Base-by-base conservation (phyloP, 2,329 filamentous ascomycete species). In the Scorias spongiosa region DNA sequence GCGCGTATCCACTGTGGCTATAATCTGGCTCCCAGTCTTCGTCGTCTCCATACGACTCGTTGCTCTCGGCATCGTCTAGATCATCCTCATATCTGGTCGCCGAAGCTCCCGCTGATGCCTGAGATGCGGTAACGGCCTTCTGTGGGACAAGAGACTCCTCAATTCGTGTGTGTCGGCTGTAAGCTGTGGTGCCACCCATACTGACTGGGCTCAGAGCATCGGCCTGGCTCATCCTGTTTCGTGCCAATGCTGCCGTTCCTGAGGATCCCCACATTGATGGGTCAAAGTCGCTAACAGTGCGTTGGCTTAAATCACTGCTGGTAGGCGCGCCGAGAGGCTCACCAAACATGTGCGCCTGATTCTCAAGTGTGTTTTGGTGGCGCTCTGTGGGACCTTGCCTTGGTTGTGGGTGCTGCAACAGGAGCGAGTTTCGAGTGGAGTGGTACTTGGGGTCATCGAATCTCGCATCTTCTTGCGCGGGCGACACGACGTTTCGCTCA, bases 351-450 rank as follows among this genome's bases (percentile, higher is more conserved):
- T 81, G 74, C 2, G 83, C 84, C 47, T 83, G 80, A 8, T 72
- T 76, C 64, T 89, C 84, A 15, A 88, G 69, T 1, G 80, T 76
- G 20, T 75, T 81, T 53, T 83, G 78, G 62, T 85, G 84, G 20
- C 80, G 78, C 57, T 81, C 76, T 1, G 80, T 84, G 44, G 83
- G 78, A 0, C 83, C 83, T 14, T 75, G 78, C 26, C 81, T 71
- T 8, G 84, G 84, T 59, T 88, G 83, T 5, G 84, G 84, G 61
- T 89, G 84, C 57, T 86, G 78, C 34, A 89, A 66, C 54, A 86
- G 85, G 44, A 88, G 61, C 20, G 82, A 87, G 63, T 88, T 84
- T 52, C 84, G 79, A 59, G 88, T 81, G 44, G 81, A 82, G 61
- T 82, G 80, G 62, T 88, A 88, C 61, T 88, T 88, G 40, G 83